phyloP scores from a whole-genome alignment of 192 early-diverging fungal species.

The Funneliformis mosseae region DNA sequence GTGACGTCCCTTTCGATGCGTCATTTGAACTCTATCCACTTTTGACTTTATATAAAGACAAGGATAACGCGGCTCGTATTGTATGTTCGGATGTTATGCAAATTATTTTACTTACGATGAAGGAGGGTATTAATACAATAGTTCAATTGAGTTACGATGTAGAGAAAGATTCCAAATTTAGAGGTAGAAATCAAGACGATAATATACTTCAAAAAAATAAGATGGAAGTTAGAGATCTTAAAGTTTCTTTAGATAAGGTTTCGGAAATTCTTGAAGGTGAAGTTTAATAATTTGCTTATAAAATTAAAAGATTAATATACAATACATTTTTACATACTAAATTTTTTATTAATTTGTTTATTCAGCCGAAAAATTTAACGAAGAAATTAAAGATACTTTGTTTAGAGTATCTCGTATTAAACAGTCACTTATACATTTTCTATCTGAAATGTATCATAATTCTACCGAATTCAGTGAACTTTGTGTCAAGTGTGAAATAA shows the following conservation, averaged over 20 bases:
- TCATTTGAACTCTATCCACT: constrained; percentile 53
- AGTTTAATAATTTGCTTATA: not conserved
- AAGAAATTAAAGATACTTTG: constrained; percentile 35
- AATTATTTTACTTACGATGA: constrained; percentile 53
- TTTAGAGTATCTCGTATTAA: constrained; percentile 44
- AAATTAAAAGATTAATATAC: not conserved
- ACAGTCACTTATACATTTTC: constrained; percentile 50
- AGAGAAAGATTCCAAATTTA: not conserved
- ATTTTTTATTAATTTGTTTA: not conserved
- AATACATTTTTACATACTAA: too few species aligned
- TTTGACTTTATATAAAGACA: constrained; percentile 40
- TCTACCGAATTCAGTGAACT: constrained; percentile 57
- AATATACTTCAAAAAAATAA: constrained; percentile 17
- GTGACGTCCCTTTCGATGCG: constrained; percentile 50
- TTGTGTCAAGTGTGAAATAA: constrained; percentile 49
- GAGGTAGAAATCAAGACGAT: constrained; percentile 21
- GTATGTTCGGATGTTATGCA: constrained; percentile 52
- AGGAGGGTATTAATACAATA: constrained; percentile 43
- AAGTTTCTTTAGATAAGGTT: not conserved
- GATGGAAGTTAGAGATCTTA: not conserved
- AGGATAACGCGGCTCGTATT: constrained; percentile 36
- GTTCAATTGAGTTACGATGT: constrained; percentile 28
- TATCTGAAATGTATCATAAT: constrained; percentile 49
- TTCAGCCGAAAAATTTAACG: not conserved
- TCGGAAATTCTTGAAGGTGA: constrained; percentile 1